Conservation (phyloP, 139 green algal genomes). For the Chlorella ohadii region DNA sequence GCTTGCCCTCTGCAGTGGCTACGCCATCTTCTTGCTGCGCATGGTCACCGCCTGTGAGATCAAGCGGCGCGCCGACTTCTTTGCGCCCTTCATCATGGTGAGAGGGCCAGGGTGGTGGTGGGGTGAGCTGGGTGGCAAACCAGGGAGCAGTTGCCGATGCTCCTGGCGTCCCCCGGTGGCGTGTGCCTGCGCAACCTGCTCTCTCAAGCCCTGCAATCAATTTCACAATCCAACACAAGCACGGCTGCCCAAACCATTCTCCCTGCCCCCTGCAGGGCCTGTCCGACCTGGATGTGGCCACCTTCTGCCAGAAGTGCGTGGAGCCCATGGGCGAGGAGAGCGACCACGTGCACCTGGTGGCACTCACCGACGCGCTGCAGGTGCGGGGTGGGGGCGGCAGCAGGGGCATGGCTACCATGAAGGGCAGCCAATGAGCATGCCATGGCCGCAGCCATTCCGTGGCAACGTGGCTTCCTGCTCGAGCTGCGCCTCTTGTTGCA, state of each 20-base stretch:
- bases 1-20: constrained; percentile 44
- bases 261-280: constrained; percentile 77
- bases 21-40: constrained; percentile 82
- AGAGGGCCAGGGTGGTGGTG: not conserved
- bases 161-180: no score
- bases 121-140: not conserved
- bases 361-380: constrained; percentile 88
- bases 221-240: no score
- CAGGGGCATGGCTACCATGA: no score
- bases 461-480: no score
- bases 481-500: no score
- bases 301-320: constrained; percentile 74
- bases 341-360: constrained; percentile 95
- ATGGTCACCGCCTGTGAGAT: constrained; percentile 82
- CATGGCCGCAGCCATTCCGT: no score
- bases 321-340: constrained; percentile 94
- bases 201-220: no score
- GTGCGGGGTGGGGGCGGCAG: constrained; percentile 30
- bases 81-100: constrained; percentile 86
- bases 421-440: no score
- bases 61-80: constrained; percentile 75
- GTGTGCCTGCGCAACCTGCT: no score
- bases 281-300: constrained; percentile 73
- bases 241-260: no score
- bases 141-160: not conserved